Percentiles rank a stretch among this genome's conserved stretches.
phyloP scores from a whole-genome alignment of 495 filamentous ascomycete species.

The Peziza echinospora region DNA sequence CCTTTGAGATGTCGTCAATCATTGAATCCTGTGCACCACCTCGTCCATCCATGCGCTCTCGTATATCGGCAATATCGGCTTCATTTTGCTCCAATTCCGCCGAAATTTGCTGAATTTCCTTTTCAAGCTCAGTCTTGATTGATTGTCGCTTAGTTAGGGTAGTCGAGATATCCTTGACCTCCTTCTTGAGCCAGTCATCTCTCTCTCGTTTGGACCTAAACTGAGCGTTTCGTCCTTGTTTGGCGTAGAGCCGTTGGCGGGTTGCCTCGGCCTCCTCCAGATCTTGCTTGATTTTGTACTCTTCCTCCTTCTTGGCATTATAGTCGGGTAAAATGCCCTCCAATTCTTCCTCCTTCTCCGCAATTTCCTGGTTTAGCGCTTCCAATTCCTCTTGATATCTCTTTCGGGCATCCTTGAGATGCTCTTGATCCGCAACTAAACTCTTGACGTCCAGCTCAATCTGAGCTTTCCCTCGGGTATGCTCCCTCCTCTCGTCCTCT shows the following conservation, averaged over 20 bases:
- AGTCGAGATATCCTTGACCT: slow-evolving; percentile 60
- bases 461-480: slow-evolving; percentile 53
- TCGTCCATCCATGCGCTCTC: slow-evolving; percentile 55
- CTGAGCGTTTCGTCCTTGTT: slow-evolving; percentile 75
- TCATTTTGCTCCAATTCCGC: slow-evolving; percentile 51
- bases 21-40: slow-evolving; percentile 48
- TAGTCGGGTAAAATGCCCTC: slow-evolving; percentile 51
- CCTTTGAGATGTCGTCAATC: slow-evolving; percentile 47
- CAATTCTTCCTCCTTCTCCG: slow-evolving; percentile 53
- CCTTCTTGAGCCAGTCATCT: slow-evolving; percentile 57
- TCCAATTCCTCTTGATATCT: slow-evolving; percentile 56
- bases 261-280: slow-evolving; percentile 55
- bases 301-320: slow-evolving; percentile 47
- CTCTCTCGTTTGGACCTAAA: slow-evolving; percentile 76
- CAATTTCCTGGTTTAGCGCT: slow-evolving; percentile 51
- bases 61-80: slow-evolving; percentile 44
- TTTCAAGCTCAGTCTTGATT: slow-evolving; percentile 57
- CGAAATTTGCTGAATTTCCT: slow-evolving; percentile 55
- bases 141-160: slow-evolving; percentile 58
- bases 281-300: slow-evolving; percentile 42
- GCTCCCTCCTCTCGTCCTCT: slow-evolving; percentile 72
- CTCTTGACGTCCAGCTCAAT: slow-evolving; percentile 66
- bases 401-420: slow-evolving; percentile 46
- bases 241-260: slow-evolving; percentile 66
- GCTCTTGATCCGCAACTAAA: slow-evolving; percentile 40